A percentile compares a stretch with the other conserved stretches of the same genome.
phyloP scores from a whole-genome alignment of 2,329 filamentous ascomycete genomes.

The Talaromyces marneffei region DNA sequence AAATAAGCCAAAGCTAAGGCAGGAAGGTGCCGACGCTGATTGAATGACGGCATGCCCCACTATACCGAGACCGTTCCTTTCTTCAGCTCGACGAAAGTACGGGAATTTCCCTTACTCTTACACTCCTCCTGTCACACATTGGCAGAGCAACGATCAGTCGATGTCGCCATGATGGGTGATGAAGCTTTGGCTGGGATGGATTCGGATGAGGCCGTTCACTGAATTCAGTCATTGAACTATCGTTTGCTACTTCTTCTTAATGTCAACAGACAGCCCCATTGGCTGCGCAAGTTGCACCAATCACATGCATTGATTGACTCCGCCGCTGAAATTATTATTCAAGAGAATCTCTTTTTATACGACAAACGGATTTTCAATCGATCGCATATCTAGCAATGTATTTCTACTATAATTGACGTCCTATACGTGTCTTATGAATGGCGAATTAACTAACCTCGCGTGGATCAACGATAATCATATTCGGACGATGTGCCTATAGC shows the following conservation, averaged over 20 bases:
- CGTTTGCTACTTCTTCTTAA: neutral
- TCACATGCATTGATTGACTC: conserved; percentile 1
- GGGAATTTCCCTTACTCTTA: neutral
- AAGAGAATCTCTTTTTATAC: neutral
- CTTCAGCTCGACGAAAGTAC: no score
- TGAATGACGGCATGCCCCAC: conserved; percentile 7
- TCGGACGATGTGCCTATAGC: neutral
- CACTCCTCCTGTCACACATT: neutral
- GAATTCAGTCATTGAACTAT: neutral
- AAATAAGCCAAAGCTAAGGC: neutral
- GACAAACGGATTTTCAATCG: no score
- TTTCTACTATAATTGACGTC: neutral
- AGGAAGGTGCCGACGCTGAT: neutral
- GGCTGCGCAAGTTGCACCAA: neutral
- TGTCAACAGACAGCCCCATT: neutral
- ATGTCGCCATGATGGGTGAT: neutral
- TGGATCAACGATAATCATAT: neutral
- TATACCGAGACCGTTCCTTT: no score
- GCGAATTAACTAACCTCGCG: neutral
- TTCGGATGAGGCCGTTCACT: neutral
- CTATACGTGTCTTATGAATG: neutral
- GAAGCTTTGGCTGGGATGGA: neutral
- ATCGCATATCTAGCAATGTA: neutral
- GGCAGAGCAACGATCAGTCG: neutral
- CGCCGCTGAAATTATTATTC: conserved; percentile 1